Evolutionary conservation across 768 basidiomycete species (phyloP).

Genomic region (Termitomyces sp.): DNA sequence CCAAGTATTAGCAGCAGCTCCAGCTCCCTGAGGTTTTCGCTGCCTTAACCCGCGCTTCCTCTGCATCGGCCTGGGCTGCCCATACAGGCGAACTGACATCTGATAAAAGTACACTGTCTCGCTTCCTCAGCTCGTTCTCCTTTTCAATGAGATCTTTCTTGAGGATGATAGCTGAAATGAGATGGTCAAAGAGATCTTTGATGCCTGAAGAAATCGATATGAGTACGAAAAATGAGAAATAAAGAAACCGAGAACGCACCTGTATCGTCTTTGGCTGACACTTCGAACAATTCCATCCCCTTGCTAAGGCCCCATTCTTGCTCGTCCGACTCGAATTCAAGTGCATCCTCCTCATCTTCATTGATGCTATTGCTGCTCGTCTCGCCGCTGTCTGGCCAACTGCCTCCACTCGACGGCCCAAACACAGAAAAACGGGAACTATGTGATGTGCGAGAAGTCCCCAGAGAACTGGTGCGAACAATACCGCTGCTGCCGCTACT

Average conservation of each 20-base stretch:
- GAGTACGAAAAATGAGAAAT: conserved; percentile 8
- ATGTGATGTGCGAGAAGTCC: conserved; percentile 42
- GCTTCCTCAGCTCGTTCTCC: conserved; percentile 75
- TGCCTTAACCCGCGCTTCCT: conserved; percentile 61
- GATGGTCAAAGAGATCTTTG: conserved; percentile 70
- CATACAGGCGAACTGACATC: conserved; percentile 62
- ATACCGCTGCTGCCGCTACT: conserved; percentile 10
- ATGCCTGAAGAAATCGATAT: conserved; percentile 52
- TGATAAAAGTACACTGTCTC: conserved; percentile 80
- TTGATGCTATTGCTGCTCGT: conserved; percentile 64
- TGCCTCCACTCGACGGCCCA: conserved; percentile 42
- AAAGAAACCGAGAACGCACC: conserved; percentile 45
- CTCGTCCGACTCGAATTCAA: conserved; percentile 42
- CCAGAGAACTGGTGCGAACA: conserved; percentile 45
- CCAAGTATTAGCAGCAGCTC: conserved; percentile 62
- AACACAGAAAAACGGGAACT: conserved; percentile 60
- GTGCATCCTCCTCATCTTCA: conserved; percentile 60
- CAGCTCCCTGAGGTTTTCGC: conserved; percentile 50
- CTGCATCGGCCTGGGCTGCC: conserved; percentile 78
- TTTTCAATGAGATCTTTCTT: conserved; percentile 76
- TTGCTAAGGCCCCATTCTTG: conserved; percentile 76
- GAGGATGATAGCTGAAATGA: conserved; percentile 77
- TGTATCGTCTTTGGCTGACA: conserved; percentile 84
- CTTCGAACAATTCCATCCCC: conserved; percentile 87
- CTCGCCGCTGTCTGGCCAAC: conserved; percentile 55